Percentiles rank a stretch among this genome's conserved stretches.
These are phyloP conservation scores for Patellaria atrata DNA, from an alignment of 495 filamentous ascomycete genomes.

Conservation along the genomic window DNA sequence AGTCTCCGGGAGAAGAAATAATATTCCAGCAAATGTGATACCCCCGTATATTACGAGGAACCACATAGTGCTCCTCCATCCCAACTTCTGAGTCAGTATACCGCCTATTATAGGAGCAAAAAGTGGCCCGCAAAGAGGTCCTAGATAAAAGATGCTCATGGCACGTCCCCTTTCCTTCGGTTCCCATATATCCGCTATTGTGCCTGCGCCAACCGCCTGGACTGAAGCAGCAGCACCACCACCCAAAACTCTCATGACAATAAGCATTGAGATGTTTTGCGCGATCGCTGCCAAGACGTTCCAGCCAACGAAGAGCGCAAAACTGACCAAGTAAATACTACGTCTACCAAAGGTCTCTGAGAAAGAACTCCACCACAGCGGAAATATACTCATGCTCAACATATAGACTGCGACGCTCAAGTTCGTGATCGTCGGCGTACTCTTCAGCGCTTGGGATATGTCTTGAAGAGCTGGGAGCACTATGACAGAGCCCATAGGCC, in stretches of 20 bases:
- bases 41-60: slow-evolving; percentile 68
- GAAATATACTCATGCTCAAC: slow-evolving; percentile 81
- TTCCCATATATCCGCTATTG: slow-evolving; percentile 88
- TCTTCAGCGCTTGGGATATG: slow-evolving; percentile 49
- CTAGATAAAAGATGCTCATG: slow-evolving; percentile 91
- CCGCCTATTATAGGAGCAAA: slow-evolving; percentile 82
- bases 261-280: slow-evolving; percentile 67
- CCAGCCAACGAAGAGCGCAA: slow-evolving; percentile 66
- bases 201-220: slow-evolving; percentile 85
- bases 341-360: slow-evolving; percentile 71
- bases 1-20: slow-evolving; percentile 33
- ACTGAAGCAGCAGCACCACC: slow-evolving; percentile 80
- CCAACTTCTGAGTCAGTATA: slow-evolving; percentile 49
- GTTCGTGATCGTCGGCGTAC: slow-evolving; percentile 61
- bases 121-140: slow-evolving; percentile 75
- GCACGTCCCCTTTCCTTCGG: slow-evolving; percentile 61
- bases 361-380: slow-evolving; percentile 90
- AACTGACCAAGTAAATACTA: slow-evolving; percentile 74
- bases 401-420: slow-evolving; percentile 78
- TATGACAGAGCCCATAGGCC: slow-evolving; percentile 75
- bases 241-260: slow-evolving; percentile 67
- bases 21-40: slow-evolving; percentile 29
- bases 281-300: slow-evolving; percentile 58
- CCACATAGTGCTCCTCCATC: slow-evolving; percentile 82
- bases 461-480: slow-evolving; percentile 65